Evolutionary conservation across 164 flowering plant genomes (phyloP), one percentile per base, ranked within the genome.

Genomic region (Taxillus chinensis): DNA sequence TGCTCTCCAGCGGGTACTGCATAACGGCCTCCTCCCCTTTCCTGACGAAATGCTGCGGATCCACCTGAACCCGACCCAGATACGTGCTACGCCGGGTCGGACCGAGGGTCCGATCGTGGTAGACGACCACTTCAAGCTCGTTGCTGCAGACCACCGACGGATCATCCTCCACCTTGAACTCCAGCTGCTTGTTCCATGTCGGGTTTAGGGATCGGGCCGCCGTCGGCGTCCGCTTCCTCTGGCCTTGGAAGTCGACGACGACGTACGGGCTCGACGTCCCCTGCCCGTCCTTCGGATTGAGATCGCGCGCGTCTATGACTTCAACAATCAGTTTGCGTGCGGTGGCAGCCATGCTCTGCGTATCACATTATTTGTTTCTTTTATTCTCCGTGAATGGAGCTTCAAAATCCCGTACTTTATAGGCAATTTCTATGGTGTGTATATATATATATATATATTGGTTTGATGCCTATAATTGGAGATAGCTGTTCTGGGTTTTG

Each of bases 231-330:
- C 81, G 67, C 67, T 69, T 80, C 17, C 92, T 52, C 58, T 93
- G 99, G 17, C 99, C 99, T 55, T 87, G 63, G 68, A 75, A 90
- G 70, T 89, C 88, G 5, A 83, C 67, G 38, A 82, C 74, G 0
- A 79, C 91, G 62, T 83, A 93, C 0, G 99, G 95, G 65, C 96
- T 93, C 3, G 97, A 87, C 0, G 85, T 73, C 1, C 97, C 97
- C 5, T 83, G 83, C 0, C 97, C 96, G 67, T 93, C 97, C 70
- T 88, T 93, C 3, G 99, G 95, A 11, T 60, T 37, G 2, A 93
- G 83, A 63, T 81, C 73, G 0, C 80, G 76, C 0, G 95, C 99
- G 6, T 87, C 95, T 1, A 78, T 70, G 0, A 93, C 88, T 55
- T 93, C 98, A 13, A 90, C 98, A 0, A 85, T 66, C 13, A 90